Conservation (phyloP, 1,284 basidiomycete species). For the Papiliotrema nemorosa region DNA sequence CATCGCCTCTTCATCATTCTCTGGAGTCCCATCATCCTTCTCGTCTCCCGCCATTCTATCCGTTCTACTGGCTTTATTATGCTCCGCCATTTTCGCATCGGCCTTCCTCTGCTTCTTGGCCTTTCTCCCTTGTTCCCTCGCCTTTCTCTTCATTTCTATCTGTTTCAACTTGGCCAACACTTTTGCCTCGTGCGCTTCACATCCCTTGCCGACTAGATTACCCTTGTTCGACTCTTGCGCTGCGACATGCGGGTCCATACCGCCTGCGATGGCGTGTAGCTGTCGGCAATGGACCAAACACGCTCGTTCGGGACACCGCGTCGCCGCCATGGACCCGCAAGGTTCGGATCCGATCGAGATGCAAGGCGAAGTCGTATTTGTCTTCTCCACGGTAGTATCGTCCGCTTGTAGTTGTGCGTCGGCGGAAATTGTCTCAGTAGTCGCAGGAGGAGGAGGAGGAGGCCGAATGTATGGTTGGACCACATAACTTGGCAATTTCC, state of each 20-base stretch:
- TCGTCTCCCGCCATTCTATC: not conserved
- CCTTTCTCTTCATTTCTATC: constrained; percentile 32
- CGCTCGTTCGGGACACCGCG: constrained; percentile 37
- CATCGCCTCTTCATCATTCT: not conserved
- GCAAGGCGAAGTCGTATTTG: constrained; percentile 2
- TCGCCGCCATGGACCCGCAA: constrained; percentile 39
- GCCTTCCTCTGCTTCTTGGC: constrained; percentile 10
- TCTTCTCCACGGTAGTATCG: no score
- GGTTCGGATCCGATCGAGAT: constrained; percentile 6
- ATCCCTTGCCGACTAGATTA: constrained; percentile 42
- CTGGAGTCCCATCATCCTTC: constrained; percentile 1
- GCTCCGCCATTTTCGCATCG: not conserved
- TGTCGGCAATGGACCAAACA: constrained; percentile 48
- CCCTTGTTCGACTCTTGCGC: constrained; percentile 19
- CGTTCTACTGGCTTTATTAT: no score
- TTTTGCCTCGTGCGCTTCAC: constrained; percentile 51
- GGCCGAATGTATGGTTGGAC: constrained; percentile 80
- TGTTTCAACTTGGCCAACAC: constrained; percentile 37
- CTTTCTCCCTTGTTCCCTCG: constrained; percentile 17
- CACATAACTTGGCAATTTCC: constrained; percentile 73
- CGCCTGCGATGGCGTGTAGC: constrained; percentile 32
- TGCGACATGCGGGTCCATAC: constrained; percentile 36
- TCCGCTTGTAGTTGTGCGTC: no score
- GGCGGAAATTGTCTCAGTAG: constrained; percentile 18
- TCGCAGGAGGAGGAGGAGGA: constrained; percentile 28